Evolutionary conservation across 441 rosid genomes (phyloP).

Genomic region (Pelargonium australe): DNA sequence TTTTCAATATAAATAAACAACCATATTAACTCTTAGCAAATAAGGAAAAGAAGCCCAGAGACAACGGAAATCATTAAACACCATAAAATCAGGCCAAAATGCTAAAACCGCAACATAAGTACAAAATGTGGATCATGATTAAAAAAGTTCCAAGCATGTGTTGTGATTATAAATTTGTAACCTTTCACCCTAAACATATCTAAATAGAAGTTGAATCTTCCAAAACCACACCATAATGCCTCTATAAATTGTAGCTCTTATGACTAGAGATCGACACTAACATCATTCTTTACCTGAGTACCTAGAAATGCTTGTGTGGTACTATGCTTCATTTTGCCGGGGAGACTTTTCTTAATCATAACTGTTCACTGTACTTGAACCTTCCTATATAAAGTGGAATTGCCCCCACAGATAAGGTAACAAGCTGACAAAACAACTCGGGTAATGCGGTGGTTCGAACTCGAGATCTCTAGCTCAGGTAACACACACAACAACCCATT

Average conservation of each 20-base stretch:
- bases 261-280: not conserved
- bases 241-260: not conserved
- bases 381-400: not conserved
- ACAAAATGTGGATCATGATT: not conserved
- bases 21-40: not conserved
- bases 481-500: not conserved
- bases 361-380: not conserved
- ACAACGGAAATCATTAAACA: not conserved
- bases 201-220: not conserved
- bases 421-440: not conserved
- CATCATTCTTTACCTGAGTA: not conserved
- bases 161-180: too few species aligned
- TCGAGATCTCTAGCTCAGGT: not conserved
- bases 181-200: not conserved
- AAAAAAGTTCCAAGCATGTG: too few species aligned
- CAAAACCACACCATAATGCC: not conserved
- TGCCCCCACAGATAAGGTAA: not conserved
- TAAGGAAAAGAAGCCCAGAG: not conserved
- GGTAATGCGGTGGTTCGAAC: not conserved
- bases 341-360: not conserved
- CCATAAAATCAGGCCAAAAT: not conserved
- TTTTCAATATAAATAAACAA: not conserved
- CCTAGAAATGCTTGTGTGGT: not conserved
- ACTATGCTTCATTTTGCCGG: too few species aligned
- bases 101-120: not conserved